Base-by-base conservation (phyloP, 2,329 filamentous ascomycete genomes). In the Colletotrichum sp. region DNA sequence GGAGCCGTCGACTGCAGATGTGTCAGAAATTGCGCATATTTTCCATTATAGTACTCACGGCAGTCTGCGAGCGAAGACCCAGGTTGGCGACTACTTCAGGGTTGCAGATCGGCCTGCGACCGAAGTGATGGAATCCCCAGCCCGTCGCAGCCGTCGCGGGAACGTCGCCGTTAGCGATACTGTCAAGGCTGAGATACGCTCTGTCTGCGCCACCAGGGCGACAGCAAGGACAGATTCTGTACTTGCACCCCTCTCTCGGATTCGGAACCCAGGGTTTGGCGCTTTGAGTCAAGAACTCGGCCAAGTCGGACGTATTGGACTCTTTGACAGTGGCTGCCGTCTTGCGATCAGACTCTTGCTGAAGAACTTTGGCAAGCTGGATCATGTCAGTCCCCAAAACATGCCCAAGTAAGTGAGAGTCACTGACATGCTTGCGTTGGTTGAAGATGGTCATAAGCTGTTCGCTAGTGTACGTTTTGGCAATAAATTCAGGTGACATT, bases 211-310 rank as follows among this genome's bases (percentile, higher is more conserved):
- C 85, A 1, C 81, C 82, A 6, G 86, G 86, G 5, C 89, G 87
- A 77, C 91, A 92, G 8, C 73, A 76, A 5, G 87, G 85, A 76
- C 91, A 93, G 57, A 87, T 84, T 75, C 85, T 90, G 82, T 86
- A 88, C 59, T 86, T 85, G 75, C 91, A 92, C 79, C 91, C 88
- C 1, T 85, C 78, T 1, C 79, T 79, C 24, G 81, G 76, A 49
- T 76, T 76, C 21, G 84, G 82, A 8, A 87, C 78, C 87, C 87
- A 89, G 16, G 85, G 83, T 69, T 82, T 79, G 28, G 52, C 26
- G 21, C 24, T 65, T 10, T 66, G 39, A n/a, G 49, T 64, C 15
- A 76, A 60, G 15, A 59, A 64, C 10, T 68, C 69, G 12, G 59
- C 73, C 32, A 73, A 30, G 4, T 63, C 57, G 44, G 62, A 62